phyloP scores from a whole-genome alignment of 1,139 yeast genomes.

The Taphrina communis region DNA sequence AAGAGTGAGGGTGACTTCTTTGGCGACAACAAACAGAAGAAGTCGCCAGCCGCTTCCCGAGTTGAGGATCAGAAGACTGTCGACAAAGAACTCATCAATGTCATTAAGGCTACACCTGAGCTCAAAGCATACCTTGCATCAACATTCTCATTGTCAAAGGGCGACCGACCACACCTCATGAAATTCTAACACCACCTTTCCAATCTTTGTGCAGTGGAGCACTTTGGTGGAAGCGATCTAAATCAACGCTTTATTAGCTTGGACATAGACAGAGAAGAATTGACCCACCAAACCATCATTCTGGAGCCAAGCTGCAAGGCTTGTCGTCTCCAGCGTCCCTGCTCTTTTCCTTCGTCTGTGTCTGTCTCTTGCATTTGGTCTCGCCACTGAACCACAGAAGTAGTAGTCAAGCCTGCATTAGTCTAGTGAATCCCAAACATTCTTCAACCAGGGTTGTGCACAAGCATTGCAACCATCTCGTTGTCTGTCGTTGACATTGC shows the following conservation, averaged over 20 bases:
- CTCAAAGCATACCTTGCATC: slow-evolving; percentile 97
- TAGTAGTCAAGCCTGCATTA: no score
- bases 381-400: no score
- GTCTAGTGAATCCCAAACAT: no score
- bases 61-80: slow-evolving; percentile 97
- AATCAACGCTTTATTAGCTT: background rate
- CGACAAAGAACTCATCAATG: slow-evolving; percentile 91
- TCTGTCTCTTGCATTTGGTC: background rate
- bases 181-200: slow-evolving; percentile 12
- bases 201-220: background rate
- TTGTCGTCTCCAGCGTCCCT: slow-evolving; percentile 25
- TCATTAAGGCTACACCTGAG: slow-evolving; percentile 97
- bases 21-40: slow-evolving; percentile 77
- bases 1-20: slow-evolving; percentile 93
- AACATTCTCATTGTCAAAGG: slow-evolving; percentile 96
- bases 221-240: slow-evolving; percentile 16
- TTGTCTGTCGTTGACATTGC: no score
- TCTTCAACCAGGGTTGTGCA: no score
- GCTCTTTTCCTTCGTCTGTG: background rate
- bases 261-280: background rate
- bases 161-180: slow-evolving; percentile 92
- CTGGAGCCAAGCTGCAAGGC: slow-evolving; percentile 21
- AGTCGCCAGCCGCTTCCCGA: slow-evolving; percentile 91
- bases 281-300: slow-evolving; percentile 12
- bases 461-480: no score